Base-by-base conservation (phyloP, 768 basidiomycete genomes). In the Phylloporus sp. region DNA sequence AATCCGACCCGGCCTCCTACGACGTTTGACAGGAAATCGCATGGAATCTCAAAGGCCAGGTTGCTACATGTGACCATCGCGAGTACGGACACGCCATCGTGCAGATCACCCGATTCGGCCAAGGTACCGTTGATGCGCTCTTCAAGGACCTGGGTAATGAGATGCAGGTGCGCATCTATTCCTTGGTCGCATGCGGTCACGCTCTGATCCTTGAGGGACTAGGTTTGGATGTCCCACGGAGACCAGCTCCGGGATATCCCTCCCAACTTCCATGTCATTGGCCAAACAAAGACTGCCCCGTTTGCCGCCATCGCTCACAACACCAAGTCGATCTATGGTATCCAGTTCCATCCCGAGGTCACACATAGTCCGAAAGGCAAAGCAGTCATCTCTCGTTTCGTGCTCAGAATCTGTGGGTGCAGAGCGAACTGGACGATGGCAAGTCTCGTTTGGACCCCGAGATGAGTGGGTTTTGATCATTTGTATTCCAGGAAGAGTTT, bases 191-290 rank as follows among this genome's bases (percentile, higher is more conserved):
- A 22, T 49, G n/a, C n/a, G 27, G 39, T 27, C 15, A n/a, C 24
- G 5, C 15, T 22, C 22, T 12, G 15, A 5, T 8, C n/a, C 13
- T 26, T 29, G n/a, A 15, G 20, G 11, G n/a, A 43, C 26, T 55
- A 98, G 95, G 95, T 98, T 45, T 98, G 97, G 97, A 98, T 98
- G 97, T 97, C 95, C 16, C 97, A 99, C 66, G 94, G 95, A 11
- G 97, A 98, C 71, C 92, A 95, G 58, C 79, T 98, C 29, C 87
- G 84, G 24, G 80, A 77, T 44, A 80, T 88, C 2, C 97, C 95
- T 15, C 72, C 84, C 0, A 75, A 86, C 60, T 99, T 97, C 72
- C 85, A 90, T 63, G 80, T 88, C 58, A 91, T 98, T 59, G 95
- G 93, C 7, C 78, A 80, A 42, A 99, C 97, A 0, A 71, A 79